These are phyloP conservation scores for Ophiocordyceps polyrhachis-furcata DNA, from an alignment of 2,329 filamentous ascomycete genomes.

Conservation along the genomic window DNA sequence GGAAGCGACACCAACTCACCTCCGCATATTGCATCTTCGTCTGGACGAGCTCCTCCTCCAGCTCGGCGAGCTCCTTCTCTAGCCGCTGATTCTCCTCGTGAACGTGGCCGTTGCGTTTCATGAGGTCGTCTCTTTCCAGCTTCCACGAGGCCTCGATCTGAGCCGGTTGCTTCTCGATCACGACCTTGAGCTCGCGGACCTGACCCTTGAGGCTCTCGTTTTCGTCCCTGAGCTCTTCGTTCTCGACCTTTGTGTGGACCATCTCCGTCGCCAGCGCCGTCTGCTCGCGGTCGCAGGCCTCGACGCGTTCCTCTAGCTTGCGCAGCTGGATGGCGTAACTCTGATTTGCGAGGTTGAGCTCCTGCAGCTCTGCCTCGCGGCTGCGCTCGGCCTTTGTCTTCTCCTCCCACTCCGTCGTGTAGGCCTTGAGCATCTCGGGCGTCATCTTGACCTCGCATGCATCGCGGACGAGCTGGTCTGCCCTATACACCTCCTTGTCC, in stretches of 20 bases:
- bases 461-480: constrained; percentile 82
- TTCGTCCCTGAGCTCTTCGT: constrained; percentile 72
- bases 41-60: constrained; percentile 80
- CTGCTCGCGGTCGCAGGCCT: constrained; percentile 79
- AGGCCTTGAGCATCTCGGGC: constrained; percentile 61
- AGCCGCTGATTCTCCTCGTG: constrained; percentile 81
- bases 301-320: constrained; percentile 68
- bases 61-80: constrained; percentile 77
- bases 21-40: constrained; percentile 93
- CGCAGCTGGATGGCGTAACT: constrained; percentile 61
- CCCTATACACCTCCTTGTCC: constrained; percentile 91
- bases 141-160: constrained; percentile 72
- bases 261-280: constrained; percentile 80
- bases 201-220: constrained; percentile 78
- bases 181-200: constrained; percentile 64
- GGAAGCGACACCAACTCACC: constrained; percentile 38
- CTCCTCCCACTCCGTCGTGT: constrained; percentile 82
- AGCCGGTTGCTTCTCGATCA: constrained; percentile 76
- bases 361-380: constrained; percentile 63
- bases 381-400: constrained; percentile 68
- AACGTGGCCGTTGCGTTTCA: constrained; percentile 82
- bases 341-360: constrained; percentile 46
- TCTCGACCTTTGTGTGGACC: constrained; percentile 82
- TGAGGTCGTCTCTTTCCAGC: constrained; percentile 74
- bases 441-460: constrained; percentile 78